Base-by-base conservation (phyloP, 257 asterid genomes). In the Ballota nigra region DNA sequence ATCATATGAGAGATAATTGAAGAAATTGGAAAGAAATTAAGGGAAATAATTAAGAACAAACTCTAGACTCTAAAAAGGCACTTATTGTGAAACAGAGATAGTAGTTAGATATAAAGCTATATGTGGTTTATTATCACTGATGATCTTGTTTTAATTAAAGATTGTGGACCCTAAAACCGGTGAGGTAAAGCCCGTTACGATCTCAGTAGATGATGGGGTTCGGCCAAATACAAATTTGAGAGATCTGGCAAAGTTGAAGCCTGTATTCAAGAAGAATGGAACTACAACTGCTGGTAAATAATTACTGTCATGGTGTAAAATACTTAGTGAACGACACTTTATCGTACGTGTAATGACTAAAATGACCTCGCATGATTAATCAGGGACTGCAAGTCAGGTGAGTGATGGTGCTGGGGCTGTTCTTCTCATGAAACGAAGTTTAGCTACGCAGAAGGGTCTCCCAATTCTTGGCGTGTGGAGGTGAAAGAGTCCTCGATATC, bases 391-490 rank as follows among this genome's bases (percentile, higher is more conserved):
- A 28, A 93, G 98, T 68, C 98, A 93, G 81, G 60, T 93, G 60
- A 90, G 93, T 70, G 98, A 93, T 76, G 98, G 97, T 45, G 98
- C 98, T 47, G 98, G 88, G 70, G 98, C 96, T 71, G 98, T 93
- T 70, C 98, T 93, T 70, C 92, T 93, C 70, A 93, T 90, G 98
- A 93, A 83, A 83, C 88, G 98, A 81, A 90, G 96, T 63, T 52
- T 83, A 57, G 98, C 98, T 10, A 51, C 71, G 74, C 75, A 86
- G 63, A 93, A 89, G 81, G 94, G 97, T 65, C 85, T 93, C 77
- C 96, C 94, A 2, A 79, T 93, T 85, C 92, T 90, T 61, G 98
- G 98, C 13, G 74, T 86, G 51, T 86, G 87, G 87, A 84, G 98
- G 98, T 90, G 55, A 77, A 9, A 23, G n/a, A 40, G 15, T 70